Base-by-base conservation (phyloP, 257 asterid species). In the Nicotiana undulata region DNA sequence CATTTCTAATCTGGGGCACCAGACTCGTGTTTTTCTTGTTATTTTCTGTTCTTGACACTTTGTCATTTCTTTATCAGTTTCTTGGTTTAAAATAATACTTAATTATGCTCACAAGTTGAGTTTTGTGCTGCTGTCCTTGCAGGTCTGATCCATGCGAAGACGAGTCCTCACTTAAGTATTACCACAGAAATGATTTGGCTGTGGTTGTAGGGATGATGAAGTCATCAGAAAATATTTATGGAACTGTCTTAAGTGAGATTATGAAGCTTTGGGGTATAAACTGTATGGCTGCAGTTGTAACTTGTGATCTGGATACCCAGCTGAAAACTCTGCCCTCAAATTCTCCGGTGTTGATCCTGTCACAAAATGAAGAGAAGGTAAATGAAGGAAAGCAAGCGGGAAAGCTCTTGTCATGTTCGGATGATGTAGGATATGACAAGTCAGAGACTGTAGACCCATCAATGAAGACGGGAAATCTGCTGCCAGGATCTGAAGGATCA, bases 401-500 rank as follows among this genome's bases (percentile, higher is more conserved):
- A 58, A 89, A 86, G 72, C 82, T 80, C 80, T 75, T 80, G 74
- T 64, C 86, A 75, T 76, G 68, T 85, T 82, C 86, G 59, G 77
- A 85, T 83, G 84, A 87, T 63, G 74, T 74, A 61, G 88, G 85
- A 85, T 87, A 80, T 81, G 92, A 85, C 79, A 85, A 72, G 81
- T 84, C 88, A 64, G 92, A 82, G 85, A 83, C 86, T 76, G 90
- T 79, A 58, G 85, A 84, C 82, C 75, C 80, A 76, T 86, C 82
- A 28, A 51, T 61, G 64, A 89, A 88, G 81, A 84, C 79, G 87
- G 92, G 89, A 81, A 88, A 65, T 86, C 89, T 67, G 64, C 83
- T 86, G 82, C 92, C 85, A 79, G 85, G 93, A 85, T 91, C 92
- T 64, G 97, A 93, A 87, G 98, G 97, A 83, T 91, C 97, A 61